A percentile compares a stretch with the other conserved stretches of the same genome.
Evolutionary conservation across 2,329 filamentous ascomycete species (phyloP).

Genomic region (Fusarium sp.): DNA sequence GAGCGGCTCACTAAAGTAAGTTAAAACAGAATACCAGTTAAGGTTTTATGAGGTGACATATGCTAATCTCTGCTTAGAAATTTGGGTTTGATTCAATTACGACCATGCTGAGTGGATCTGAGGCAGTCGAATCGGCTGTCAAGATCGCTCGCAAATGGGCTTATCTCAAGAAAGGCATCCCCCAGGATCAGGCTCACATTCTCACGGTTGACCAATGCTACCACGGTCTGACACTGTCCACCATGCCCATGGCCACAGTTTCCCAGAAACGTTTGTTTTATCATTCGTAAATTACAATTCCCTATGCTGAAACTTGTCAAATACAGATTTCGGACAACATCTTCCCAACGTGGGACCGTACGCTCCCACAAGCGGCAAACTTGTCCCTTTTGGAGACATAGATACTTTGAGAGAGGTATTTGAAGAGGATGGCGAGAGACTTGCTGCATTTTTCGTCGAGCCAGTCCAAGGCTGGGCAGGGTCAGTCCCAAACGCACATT

Average conservation of each 20-base stretch:
- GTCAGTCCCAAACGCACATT: background rate
- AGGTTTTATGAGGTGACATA: no score
- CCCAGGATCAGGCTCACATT: background rate
- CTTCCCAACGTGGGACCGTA: background rate
- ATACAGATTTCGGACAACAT: background rate
- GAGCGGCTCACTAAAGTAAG: background rate
- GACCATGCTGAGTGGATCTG: background rate
- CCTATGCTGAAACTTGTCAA: background rate
- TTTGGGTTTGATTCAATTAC: background rate
- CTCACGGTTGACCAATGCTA: background rate
- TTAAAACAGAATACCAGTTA: fast-evolving
- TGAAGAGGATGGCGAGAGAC: background rate
- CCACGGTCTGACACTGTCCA: background rate
- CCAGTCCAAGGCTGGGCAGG: background rate
- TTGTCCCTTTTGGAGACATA: background rate
- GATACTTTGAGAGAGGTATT: background rate
- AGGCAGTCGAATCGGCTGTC: background rate
- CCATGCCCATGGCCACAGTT: background rate
- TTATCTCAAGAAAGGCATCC: background rate
- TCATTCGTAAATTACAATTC: background rate
- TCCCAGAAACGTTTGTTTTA: background rate
- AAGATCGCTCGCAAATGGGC: background rate
- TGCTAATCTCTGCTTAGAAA: background rate
- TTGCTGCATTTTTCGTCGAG: background rate
- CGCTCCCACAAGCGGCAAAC: background rate